phyloP scores from a whole-genome alignment of 2,329 filamentous ascomycete species.

The Aspergillus transmontanensis region DNA sequence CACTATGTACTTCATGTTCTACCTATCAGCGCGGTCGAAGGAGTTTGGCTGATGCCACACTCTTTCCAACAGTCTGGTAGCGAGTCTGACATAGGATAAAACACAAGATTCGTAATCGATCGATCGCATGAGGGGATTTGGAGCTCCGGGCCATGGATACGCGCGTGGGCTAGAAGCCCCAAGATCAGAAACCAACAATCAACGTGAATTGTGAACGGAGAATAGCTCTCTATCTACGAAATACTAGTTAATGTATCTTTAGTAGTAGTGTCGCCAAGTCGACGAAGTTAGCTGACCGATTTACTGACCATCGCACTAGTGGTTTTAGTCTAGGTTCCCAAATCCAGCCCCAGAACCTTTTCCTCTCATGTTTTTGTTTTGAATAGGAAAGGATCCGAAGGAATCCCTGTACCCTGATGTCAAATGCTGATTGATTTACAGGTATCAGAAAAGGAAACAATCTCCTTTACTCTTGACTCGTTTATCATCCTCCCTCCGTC shows the following conservation, averaged over 20 bases:
- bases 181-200: background rate
- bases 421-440: background rate
- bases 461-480: slow-evolving; percentile 10
- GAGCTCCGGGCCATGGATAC: slow-evolving; percentile 1
- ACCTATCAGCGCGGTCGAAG: background rate
- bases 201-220: background rate
- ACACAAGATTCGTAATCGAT: slow-evolving; percentile 10
- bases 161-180: background rate
- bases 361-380: background rate
- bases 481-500: background rate
- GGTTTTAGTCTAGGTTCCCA: background rate
- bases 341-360: background rate
- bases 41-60: background rate
- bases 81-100: background rate
- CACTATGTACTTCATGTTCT: background rate
- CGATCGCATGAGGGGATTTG: slow-evolving; percentile 11
- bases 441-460: background rate
- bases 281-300: background rate
- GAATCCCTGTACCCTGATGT: background rate
- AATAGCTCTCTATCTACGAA: background rate
- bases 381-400: background rate
- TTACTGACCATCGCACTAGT: background rate
- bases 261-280: background rate
- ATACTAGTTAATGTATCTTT: background rate
- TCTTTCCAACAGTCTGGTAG: background rate